A percentile compares a stretch with the other conserved stretches of the same genome.
These are phyloP conservation scores for Penicillium sp. DNA, from an alignment of 2,329 filamentous ascomycete species.

Conservation along the genomic window DNA sequence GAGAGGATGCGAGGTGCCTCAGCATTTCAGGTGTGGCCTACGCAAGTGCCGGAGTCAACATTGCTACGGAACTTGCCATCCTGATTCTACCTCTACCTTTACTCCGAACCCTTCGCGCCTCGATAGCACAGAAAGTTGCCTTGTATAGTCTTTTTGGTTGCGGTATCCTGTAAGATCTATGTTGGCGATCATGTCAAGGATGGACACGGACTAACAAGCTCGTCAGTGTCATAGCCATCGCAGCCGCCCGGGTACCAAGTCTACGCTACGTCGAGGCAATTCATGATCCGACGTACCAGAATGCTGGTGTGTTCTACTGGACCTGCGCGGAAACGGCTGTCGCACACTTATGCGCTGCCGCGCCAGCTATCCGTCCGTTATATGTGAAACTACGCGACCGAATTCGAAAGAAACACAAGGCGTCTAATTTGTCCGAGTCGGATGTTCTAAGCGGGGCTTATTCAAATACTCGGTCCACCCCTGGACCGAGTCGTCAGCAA, in stretches of 20 bases:
- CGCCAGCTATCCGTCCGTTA: constrained; percentile 11
- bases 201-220: background rate
- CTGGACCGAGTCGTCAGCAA: background rate
- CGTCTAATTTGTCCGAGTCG: background rate
- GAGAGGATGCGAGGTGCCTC: constrained; percentile 5
- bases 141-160: constrained; percentile 9
- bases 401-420: background rate
- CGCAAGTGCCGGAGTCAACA: constrained; percentile 10
- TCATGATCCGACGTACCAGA: constrained; percentile 7
- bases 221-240: constrained; percentile 9
- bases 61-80: constrained; percentile 10
- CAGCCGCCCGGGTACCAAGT: constrained; percentile 11
- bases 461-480: background rate
- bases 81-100: constrained; percentile 9
- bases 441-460: background rate
- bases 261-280: constrained; percentile 3
- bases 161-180: constrained; percentile 4
- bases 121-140: background rate
- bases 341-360: constrained; percentile 9
- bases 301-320: constrained; percentile 8
- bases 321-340: constrained; percentile 8
- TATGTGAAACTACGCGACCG: constrained; percentile 4
- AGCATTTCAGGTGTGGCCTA: constrained; percentile 6
- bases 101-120: constrained; percentile 4
- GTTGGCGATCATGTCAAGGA: background rate